Base-by-base conservation (phyloP, 768 basidiomycete genomes). In the Candolleomyces aberdarensis region DNA sequence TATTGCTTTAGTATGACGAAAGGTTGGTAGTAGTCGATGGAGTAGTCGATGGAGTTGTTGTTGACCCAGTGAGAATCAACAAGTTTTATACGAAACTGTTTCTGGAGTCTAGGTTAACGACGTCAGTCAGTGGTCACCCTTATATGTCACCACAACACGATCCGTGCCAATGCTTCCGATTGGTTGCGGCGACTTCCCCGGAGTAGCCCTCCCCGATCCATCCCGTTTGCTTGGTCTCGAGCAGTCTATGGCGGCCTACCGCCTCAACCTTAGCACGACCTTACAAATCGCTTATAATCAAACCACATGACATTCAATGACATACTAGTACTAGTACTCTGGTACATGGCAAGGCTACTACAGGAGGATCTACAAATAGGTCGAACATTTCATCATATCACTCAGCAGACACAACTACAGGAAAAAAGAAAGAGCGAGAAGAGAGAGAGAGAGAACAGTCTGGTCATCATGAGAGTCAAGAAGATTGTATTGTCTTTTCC, bases 1-100 rank as follows among this genome's bases (percentile, higher is more conserved):
- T 76, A 39, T 58, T 59, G 17, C 47, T 43, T 46, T 36, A 58
- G 58, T 40, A 53, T 46, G 58, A 46, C 40, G 44, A 36, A 31
- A 26, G 48, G 36, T 22, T 13, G 58, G 31, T 20, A 29, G n/a
- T 26, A 36, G 44, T 20, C 46, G 43, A 48, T 40, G 49, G 26
- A 29, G n/a, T 26, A 36, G 44, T 20, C 46, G 43, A 48, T 40
- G 49, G 26, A 58, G 44, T 46, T 46, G n/a, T 26, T 51, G 57
- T 15, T 49, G 14, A 20, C 48, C 32, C 20, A 29, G 31, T 46
- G 26, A n/a, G 44, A 6, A 22, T 26, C 41, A 49, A 29, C 47
- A 8, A 17, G 57, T 48, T 57, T 48, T 48, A 31, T 49, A 46
- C 31, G 46, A 31, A 46, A 3, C 13, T 36, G 52, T 29, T 40